Base-by-base conservation (phyloP, 805 yeast species). In the Ogataea trehalophila region DNA sequence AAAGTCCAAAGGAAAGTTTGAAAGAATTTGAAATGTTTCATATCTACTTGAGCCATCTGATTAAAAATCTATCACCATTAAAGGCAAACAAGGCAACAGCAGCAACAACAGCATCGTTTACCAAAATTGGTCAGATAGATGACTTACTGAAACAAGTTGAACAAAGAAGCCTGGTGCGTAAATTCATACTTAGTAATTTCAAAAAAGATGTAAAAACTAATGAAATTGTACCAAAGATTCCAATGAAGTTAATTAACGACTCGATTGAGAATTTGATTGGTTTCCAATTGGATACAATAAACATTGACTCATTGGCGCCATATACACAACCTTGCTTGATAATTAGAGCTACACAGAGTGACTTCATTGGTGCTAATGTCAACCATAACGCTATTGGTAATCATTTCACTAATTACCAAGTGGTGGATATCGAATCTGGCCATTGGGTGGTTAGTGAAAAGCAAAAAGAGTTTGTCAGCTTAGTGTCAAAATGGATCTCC, bases 391-490 rank as follows among this genome's bases (percentile, higher is more conserved):
- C 45, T 23, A 53, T 66, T 17, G 6, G 37, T 1, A 42, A 39
- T 7, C 48, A 47, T 56, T 92, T 89, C 63, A 91, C 95, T 1
- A 71, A 74, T 37, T 87, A 83, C 58, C 83, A 79, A 49, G 67
- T 85, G 14, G 69, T 76, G 43, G 92, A 84, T 56, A 71, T 94
- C 23, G 82, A 87, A 33, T 76, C 88, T 2, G 95, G 96, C 5
- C 99, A 92, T 65, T 92, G 97, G 96, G 79, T 91, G 4, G 87
- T 91, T 49, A 80, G 87, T 35, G 97, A 91, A 60, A 81, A 82
- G 54, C 92, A 95, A 5, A 55, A 72, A 16, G 90, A 83, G 58
- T 89, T 92, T 56, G 73, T 86, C 38, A 76, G 73, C 8, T 66
- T 72, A 6, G 78, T 87, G 11, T 71, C 70, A 31, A 83, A 81